Evolutionary conservation across 2,329 filamentous ascomycete genomes (phyloP), one percentile per base, ranked within the genome.

Genomic region (Fusarium continuum): DNA sequence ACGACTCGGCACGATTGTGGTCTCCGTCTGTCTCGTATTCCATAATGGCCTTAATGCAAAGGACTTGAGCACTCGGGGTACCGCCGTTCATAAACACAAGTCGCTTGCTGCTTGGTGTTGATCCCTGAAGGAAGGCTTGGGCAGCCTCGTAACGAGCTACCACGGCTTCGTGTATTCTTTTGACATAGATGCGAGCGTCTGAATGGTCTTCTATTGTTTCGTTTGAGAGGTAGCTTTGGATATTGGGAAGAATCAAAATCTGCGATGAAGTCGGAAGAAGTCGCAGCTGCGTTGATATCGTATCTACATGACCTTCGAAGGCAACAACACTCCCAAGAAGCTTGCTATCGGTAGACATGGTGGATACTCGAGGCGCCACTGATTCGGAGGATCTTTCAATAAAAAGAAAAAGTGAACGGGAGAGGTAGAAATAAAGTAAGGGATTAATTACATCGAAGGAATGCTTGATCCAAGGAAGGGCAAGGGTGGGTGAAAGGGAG

Each of bases 21-120:
- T 85, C 77, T 3, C 83, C 85, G 32, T 78, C 69, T 1, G 83
- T 84, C 50, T 83, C 74, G 55, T 85, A 76, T 46, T 83, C 73
- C 71, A 82, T 82, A 45, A 89, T 86, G 25, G 78, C 76, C 29
- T 76, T 74, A 51, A 89, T 80, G 66, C 86, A 89, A 20, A 81
- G 75, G 6, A 81, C 74, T 48, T 83, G 81, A 2, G 85, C 85
- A 51, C 81, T 78, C 9, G 82, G 78, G 4, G 83, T 84, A 9
- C 87, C 85, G 4, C 86, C 87, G 47, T 86, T 82, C 73, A 87
- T 76, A 63, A 89, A 87, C 8, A 87, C 86, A 5, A 89, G 72
- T 53, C 82, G 81, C 63, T 82, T 86, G 55, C 80, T 79, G 46
- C 74, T 73, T 9, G 76, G 70, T 1, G 78, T 79, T 7, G 82